Evolutionary conservation across 140 eudicot genomes (phyloP), one percentile per base, ranked within the genome.

Genomic region (Anethum foeniculum): DNA sequence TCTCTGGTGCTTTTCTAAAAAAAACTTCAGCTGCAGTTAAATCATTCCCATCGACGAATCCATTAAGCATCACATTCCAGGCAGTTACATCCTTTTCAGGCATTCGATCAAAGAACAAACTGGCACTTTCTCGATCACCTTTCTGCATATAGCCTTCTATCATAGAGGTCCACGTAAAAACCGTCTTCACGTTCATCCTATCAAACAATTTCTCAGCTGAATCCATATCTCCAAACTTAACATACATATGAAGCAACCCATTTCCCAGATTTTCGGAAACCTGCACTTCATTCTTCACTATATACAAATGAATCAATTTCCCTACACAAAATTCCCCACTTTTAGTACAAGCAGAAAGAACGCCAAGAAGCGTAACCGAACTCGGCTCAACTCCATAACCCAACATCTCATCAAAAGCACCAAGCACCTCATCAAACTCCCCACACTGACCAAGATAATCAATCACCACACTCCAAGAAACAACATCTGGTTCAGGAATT

Each of bases 41-140:
- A 78, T 78, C 72, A 58, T 48, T 69, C n/a, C 21, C 81, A 11
- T 18, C 51, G 5, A 78, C 30, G 19, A 54, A 58, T 38, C 81
- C 81, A 56, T 78, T 56, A 34, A 78, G 81, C 81, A 78, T 78
- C 81, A 78, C 81, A 38, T 78, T 78, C 81, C 73, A 78, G 72
- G 81, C 81, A 78, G 81, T 78, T 38, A 19, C 25, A 58, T 78
- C 81, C 73, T 58, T 78, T n/a, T 78, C 81, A 56, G 81, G 73
- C 73, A 78, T 77, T 54, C 27, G 81, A 60, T n/a, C 39, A 60
- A 78, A 78, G 68, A 78, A 19, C 41, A 60, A 0, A 60, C 32
- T 41, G 27, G 81, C 74, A n/a, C 27, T 60, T 78, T 60, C 19
- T 25, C 15, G 30, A 8, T 78, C 81, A 60, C 73, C 81, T 56